phyloP scores from a whole-genome alignment of 164 flowering plant genomes.

The Tinospora cordifolia region DNA sequence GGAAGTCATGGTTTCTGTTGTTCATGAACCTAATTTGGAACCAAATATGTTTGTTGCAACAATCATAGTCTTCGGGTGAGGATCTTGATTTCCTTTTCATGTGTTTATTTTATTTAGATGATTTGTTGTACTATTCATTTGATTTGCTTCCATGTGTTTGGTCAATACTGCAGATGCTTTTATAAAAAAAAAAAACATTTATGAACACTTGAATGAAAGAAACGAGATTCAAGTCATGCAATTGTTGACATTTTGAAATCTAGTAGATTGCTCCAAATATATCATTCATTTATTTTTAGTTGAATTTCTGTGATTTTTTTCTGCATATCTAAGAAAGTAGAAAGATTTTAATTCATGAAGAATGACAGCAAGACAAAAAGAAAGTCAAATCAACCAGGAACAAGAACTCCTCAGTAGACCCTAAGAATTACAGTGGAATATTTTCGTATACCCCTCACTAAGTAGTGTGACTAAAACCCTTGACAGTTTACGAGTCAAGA shows the following conservation, averaged over 20 bases:
- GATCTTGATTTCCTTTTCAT: constrained; percentile 2
- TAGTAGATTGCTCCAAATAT: neutral
- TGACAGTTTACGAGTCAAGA: no score
- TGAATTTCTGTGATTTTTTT: no score
- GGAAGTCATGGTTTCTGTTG: constrained; percentile 44
- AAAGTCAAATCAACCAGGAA: no score
- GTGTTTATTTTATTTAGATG: neutral
- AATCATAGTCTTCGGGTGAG: constrained; percentile 58
- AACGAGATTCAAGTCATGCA: neutral
- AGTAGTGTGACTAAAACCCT: no score
- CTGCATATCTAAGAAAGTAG: no score
- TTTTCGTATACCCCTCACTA: no score
- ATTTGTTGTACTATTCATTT: neutral
- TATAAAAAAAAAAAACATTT: neutral
- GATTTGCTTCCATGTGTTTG: neutral
- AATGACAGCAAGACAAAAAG: no score
- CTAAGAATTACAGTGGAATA: no score
- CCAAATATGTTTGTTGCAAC: constrained; percentile 57
- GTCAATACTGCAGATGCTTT: neutral
- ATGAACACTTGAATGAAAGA: neutral
- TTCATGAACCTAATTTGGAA: constrained; percentile 61
- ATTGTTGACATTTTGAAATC: neutral
- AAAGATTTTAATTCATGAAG: no score
- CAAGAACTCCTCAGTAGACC: no score
- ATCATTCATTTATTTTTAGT: neutral